phyloP scores from a whole-genome alignment of 2,329 filamentous ascomycete species.

The Orbilia ellipsospora region DNA sequence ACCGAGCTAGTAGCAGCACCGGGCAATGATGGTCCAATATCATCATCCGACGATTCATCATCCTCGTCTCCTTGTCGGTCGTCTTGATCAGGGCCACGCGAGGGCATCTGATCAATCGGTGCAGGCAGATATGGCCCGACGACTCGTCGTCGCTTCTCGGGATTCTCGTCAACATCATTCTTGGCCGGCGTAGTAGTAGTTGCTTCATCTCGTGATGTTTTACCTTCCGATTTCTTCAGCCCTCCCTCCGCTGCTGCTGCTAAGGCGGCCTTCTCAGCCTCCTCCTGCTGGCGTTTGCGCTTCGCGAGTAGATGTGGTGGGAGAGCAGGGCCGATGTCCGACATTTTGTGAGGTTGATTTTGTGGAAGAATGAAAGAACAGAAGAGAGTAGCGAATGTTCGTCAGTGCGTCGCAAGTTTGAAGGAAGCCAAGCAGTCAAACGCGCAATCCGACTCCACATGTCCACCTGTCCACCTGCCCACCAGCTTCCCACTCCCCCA shows the following conservation, averaged over 20 bases:
- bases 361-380: background rate
- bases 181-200: conserved; percentile 55
- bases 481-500: conserved; percentile 8
- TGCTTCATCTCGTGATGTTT: conserved; percentile 49
- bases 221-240: conserved; percentile 52
- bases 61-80: conserved; percentile 57
- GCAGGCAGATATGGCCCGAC: conserved; percentile 70
- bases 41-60: conserved; percentile 60
- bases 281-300: conserved; percentile 61
- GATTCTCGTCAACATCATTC: conserved; percentile 62
- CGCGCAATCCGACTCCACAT: conserved; percentile 35
- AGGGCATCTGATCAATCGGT: conserved; percentile 65
- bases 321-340: conserved; percentile 61
- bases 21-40: conserved; percentile 62
- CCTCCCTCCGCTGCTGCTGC: conserved; percentile 35
- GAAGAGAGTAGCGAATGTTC: background rate
- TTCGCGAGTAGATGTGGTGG: conserved; percentile 61
- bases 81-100: conserved; percentile 59
- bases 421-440: conserved; percentile 37
- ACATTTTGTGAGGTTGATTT: conserved; percentile 19
- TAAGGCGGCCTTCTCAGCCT: conserved; percentile 57
- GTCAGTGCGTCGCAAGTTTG: conserved; percentile 33
- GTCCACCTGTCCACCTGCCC: conserved; percentile 13
- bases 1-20: conserved; percentile 30
- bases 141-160: conserved; percentile 68